A percentile compares a stretch with the other conserved stretches of the same genome.
phyloP scores from a whole-genome alignment of 2,329 filamentous ascomycete genomes.

The Ceratocystis ficicola region DNA sequence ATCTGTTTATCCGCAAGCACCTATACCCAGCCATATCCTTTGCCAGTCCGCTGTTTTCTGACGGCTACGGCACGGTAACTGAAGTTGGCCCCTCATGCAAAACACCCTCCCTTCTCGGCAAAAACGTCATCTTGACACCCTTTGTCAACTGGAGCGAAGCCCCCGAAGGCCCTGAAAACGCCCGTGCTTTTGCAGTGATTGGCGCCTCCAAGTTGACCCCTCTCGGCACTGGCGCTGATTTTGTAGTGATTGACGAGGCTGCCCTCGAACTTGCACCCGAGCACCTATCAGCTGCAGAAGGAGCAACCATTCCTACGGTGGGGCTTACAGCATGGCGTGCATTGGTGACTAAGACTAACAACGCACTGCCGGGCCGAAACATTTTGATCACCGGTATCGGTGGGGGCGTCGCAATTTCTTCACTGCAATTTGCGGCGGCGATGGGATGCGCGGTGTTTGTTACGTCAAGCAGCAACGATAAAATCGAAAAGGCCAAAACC shows the following conservation, averaged over 20 bases:
- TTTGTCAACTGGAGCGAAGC: slow-evolving; percentile 63
- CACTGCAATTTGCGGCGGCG: slow-evolving; percentile 64
- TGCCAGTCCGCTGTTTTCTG: slow-evolving; percentile 63
- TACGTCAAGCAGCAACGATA: slow-evolving; percentile 60
- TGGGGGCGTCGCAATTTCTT: slow-evolving; percentile 77
- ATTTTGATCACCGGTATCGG: slow-evolving; percentile 84
- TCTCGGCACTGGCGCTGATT: slow-evolving; percentile 63
- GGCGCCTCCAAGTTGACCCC: slow-evolving; percentile 52
- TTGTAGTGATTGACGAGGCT: slow-evolving; percentile 51
- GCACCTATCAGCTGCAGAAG: slow-evolving; percentile 61
- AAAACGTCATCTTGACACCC: slow-evolving; percentile 67
- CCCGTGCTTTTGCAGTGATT: slow-evolving; percentile 47
- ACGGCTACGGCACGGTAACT: slow-evolving; percentile 67
- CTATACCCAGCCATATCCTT: slow-evolving; percentile 82
- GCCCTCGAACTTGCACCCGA: slow-evolving; percentile 66
- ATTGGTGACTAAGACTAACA: slow-evolving; percentile 62
- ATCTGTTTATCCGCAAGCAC: slow-evolving; percentile 85
- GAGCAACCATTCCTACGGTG: slow-evolving; percentile 71
- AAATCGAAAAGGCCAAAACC: slow-evolving; percentile 57
- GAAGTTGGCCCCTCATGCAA: slow-evolving; percentile 42
- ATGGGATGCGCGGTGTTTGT: slow-evolving; percentile 70
- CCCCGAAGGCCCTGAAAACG: slow-evolving; percentile 60
- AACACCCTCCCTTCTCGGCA: slow-evolving; percentile 37
- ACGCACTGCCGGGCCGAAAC: slow-evolving; percentile 53
- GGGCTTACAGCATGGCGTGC: slow-evolving; percentile 85